Evolutionary conservation across 2,329 filamentous ascomycete genomes (phyloP).

Genomic region (Aspergillus intermedius): DNA sequence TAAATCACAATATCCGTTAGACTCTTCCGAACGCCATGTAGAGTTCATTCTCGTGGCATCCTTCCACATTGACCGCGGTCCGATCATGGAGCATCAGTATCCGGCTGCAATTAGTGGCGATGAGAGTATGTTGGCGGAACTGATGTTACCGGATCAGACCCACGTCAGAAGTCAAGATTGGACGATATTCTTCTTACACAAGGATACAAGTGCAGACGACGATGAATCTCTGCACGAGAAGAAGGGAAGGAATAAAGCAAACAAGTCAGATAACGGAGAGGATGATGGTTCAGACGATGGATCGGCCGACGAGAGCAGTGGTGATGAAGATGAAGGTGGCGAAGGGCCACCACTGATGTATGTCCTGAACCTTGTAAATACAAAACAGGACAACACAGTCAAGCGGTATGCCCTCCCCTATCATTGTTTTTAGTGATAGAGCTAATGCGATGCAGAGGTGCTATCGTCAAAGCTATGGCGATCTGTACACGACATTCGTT

Average conservation of each 20-base stretch:
- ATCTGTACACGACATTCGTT: slow-evolving; percentile 98
- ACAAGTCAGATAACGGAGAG: slow-evolving; percentile 40
- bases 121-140: slow-evolving; percentile 94
- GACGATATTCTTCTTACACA: slow-evolving; percentile 98
- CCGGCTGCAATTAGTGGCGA: slow-evolving; percentile 91
- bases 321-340: slow-evolving; percentile 60
- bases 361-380: slow-evolving; percentile 95
- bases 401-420: slow-evolving; percentile 50
- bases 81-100: slow-evolving; percentile 98
- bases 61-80: slow-evolving; percentile 93
- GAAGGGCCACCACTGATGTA: slow-evolving; percentile 93
- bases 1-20: slow-evolving; percentile 69
- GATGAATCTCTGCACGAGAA: slow-evolving; percentile 53
- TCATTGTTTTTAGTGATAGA: background rate
- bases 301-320: slow-evolving; percentile 41
- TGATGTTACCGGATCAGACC: slow-evolving; percentile 96
- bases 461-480: slow-evolving; percentile 95
- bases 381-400: slow-evolving; percentile 87
- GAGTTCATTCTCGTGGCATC: slow-evolving; percentile 97
- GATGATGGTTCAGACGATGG: slow-evolving; percentile 45
- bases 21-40: slow-evolving; percentile 81
- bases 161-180: slow-evolving; percentile 94
- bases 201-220: slow-evolving; percentile 79
- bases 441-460: slow-evolving; percentile 55
- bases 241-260: slow-evolving; percentile 40